phyloP scores from a whole-genome alignment of 164 flowering plant species.

The Macadamia tetraphylla region DNA sequence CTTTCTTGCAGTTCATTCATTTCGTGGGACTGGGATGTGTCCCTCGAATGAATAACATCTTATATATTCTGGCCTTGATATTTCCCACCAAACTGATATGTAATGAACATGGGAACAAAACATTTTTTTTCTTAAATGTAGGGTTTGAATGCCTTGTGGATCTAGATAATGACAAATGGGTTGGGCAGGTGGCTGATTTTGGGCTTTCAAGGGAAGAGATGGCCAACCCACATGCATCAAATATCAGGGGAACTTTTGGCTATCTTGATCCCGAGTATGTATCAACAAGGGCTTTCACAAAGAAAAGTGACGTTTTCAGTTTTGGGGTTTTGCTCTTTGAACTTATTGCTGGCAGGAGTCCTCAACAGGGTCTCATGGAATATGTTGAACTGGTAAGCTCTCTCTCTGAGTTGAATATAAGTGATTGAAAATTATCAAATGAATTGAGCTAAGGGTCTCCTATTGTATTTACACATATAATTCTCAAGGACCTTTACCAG shows the following conservation, averaged over 20 bases:
- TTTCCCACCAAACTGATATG: too few species aligned
- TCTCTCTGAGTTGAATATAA: not conserved
- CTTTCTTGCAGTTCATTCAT: too few species aligned
- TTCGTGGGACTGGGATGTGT: too few species aligned
- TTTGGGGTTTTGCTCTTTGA: constrained; percentile 92
- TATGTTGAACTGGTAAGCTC: constrained; percentile 68
- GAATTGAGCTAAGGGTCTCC: not conserved
- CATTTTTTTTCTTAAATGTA: not conserved
- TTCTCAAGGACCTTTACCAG: too few species aligned
- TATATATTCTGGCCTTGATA: too few species aligned
- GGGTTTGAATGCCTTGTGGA: too few species aligned
- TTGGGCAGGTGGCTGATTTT: constrained; percentile 87
- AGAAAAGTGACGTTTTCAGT: constrained; percentile 93
- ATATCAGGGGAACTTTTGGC: constrained; percentile 85
- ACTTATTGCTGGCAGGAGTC: constrained; percentile 82
- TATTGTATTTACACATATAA: too few species aligned
- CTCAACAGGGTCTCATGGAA: constrained; percentile 91
- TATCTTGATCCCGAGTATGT: constrained; percentile 96
- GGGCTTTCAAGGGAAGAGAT: constrained; percentile 95
- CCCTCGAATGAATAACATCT: too few species aligned
- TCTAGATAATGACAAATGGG: constrained; percentile 5
- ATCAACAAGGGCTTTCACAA: constrained; percentile 75
- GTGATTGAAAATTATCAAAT: not conserved
- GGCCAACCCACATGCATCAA: constrained; percentile 56
- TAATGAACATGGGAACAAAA: too few species aligned